Base-by-base conservation (phyloP, 2,329 filamentous ascomycete genomes). In the Arthrocladium fulminans region DNA sequence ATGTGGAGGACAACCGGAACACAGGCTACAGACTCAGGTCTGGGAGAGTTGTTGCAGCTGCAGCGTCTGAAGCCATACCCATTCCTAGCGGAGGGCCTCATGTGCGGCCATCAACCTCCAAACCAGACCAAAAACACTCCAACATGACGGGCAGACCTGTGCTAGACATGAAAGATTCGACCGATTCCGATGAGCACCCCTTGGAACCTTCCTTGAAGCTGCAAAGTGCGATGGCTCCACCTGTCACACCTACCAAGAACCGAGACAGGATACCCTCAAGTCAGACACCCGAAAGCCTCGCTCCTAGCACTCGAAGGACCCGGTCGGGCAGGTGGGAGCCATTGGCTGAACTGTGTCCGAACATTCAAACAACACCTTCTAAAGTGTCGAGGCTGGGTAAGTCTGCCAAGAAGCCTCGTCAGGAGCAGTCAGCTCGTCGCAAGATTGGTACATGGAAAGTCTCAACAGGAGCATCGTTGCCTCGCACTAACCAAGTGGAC, bases 231-330 rank as follows among this genome's bases (percentile, higher is more conserved):
- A 17, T 23, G 12, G 27, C 25, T 9, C 29, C 15, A 7, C 50
- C 50, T 4, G 25, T 39, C 15, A 54, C 52, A 10, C 55, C 52
- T 5, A 48, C 48, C 19, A 52, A 24, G 34, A 25, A 23, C 19
- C 22, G 45, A 5, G 48, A 25, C 12, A 41, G 54, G 7, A 48
- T 59, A 23, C 25, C 54, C 13, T 57, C 55, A 17, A 56, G 53
- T 44, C 57, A 59, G 32, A 55, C 53, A 17, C 55, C 57, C 6
- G 57, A 59, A 45, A 56, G 50, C 34, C 8, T 56, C 10, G 42
- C 44, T 34, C 41, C 47, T 4, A 54, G 52, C 38, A 54, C 49
- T 13, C 48, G 38, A 19, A 49, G 35, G 44, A 35, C 32, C 17
- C 44, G 32, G 15, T 34, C 32, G 4, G 17, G 12, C 22, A 30